Conservation (phyloP, 208 protist genomes). For the Trypanosoma mega region DNA sequence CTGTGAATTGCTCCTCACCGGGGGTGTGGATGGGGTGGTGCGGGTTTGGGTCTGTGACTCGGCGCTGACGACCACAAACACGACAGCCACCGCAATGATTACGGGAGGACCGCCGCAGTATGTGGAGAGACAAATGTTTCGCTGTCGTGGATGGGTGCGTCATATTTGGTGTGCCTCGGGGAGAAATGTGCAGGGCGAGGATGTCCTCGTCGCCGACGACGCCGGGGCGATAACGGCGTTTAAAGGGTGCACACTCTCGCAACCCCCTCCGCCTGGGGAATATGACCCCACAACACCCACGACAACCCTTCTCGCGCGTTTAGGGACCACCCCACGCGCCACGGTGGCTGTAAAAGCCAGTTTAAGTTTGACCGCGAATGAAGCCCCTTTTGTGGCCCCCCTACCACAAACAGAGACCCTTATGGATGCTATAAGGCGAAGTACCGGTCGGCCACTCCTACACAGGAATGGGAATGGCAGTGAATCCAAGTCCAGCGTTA, state of each 20-base stretch:
- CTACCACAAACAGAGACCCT: too few relatives aligned
- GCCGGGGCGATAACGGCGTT: conserved; percentile 30
- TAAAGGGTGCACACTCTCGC: conserved; percentile 17
- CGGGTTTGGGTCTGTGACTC: conserved; percentile 36
- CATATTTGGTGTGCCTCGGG: conserved; percentile 28
- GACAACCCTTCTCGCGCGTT: neutral
- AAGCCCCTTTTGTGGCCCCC: too few relatives aligned
- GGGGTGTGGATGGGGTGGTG: conserved; percentile 40
- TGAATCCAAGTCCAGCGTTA: neutral
- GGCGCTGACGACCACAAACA: too few relatives aligned
- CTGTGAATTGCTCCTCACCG: conserved; percentile 43
- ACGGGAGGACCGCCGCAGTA: conserved; percentile 12
- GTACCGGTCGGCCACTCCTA: neutral
- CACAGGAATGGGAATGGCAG: neutral
- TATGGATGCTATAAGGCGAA: too few relatives aligned
- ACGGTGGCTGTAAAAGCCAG: too few relatives aligned
- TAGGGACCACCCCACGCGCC: neutral
- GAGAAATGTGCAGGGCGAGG: conserved; percentile 33
- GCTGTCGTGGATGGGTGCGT: conserved; percentile 41
- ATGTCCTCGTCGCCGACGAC: conserved; percentile 37
- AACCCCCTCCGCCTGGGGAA: too few relatives aligned
- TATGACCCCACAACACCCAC: neutral
- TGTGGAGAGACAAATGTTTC: conserved; percentile 30
- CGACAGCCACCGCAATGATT: neutral
- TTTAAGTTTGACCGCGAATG: too few relatives aligned